These are phyloP conservation scores for Paramecium sonneborni DNA, from an alignment of 73 alveolate species.

Conservation along the genomic window DNA sequence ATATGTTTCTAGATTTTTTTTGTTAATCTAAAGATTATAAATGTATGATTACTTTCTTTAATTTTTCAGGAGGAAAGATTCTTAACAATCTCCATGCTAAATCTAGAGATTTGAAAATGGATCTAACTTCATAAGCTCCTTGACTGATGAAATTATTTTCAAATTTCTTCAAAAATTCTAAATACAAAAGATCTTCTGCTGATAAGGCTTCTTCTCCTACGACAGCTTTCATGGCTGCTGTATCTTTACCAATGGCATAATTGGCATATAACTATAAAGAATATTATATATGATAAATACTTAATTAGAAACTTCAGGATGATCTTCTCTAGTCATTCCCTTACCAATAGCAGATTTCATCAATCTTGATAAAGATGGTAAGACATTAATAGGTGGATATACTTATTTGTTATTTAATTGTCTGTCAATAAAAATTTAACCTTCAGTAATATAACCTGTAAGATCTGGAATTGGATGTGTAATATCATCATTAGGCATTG, in stretches of 20 bases:
- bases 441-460: constrained; percentile 99
- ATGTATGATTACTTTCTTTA: constrained; percentile 72
- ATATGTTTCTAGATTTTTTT: constrained; percentile 70
- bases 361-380: constrained; percentile 98
- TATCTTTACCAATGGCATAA: constrained; percentile 99
- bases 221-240: constrained; percentile 99
- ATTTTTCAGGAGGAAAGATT: constrained; percentile 95
- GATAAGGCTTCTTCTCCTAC: constrained; percentile 99
- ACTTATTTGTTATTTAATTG: constrained; percentile 97
- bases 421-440: constrained; percentile 98
- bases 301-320: constrained; percentile 98
- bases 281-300: not conserved
- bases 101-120: constrained; percentile 93
- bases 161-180: constrained; percentile 96
- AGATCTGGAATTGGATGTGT: constrained; percentile 99
- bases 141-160: constrained; percentile 94
- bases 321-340: constrained; percentile 99
- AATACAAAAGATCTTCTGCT: constrained; percentile 89
- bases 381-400: constrained; percentile 99
- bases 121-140: constrained; percentile 95
- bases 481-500: constrained; percentile 99
- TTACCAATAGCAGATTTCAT: constrained; percentile 99
- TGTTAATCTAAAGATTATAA: constrained; percentile 69
- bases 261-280: constrained; percentile 95
- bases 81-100: constrained; percentile 96